Conservation (phyloP, 768 basidiomycete species). For the Termitomyces sp. region DNA sequence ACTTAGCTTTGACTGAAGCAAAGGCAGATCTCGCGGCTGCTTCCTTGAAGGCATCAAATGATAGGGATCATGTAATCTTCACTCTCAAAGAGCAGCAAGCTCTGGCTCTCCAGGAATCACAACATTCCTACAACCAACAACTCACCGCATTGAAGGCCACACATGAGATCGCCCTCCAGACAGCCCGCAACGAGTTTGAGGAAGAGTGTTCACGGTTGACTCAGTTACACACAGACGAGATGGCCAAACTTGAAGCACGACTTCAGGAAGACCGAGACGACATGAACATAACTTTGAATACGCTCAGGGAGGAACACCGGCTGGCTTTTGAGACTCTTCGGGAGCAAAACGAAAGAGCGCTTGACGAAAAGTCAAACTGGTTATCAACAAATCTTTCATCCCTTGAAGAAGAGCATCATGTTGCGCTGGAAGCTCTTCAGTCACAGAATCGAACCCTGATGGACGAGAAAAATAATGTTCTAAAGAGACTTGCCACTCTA, state of each 20-base stretch:
- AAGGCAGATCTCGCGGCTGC: slow-evolving; percentile 38
- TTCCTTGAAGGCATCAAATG: slow-evolving; percentile 30
- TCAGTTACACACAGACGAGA: slow-evolving; percentile 31
- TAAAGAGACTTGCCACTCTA: not conserved
- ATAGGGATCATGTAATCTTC: slow-evolving; percentile 42
- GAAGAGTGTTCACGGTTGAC: slow-evolving; percentile 22
- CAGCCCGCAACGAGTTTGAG: slow-evolving; percentile 20
- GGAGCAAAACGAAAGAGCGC: slow-evolving; percentile 26
- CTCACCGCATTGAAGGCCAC: slow-evolving; percentile 38
- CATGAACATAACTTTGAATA: slow-evolving; percentile 32
- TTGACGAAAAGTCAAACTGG: slow-evolving; percentile 42
- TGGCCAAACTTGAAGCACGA: slow-evolving; percentile 32
- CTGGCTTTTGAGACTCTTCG: slow-evolving; percentile 29
- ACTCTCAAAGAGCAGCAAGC: slow-evolving; percentile 52
- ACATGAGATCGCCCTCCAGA: slow-evolving; percentile 38
- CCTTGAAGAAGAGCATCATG: slow-evolving; percentile 39
- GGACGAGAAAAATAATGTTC: slow-evolving; percentile 4
- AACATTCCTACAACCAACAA: slow-evolving; percentile 52
- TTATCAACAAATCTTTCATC: slow-evolving; percentile 42
- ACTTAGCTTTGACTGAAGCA: slow-evolving; percentile 33
- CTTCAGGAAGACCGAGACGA: slow-evolving; percentile 42
- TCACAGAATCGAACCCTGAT: slow-evolving; percentile 4
- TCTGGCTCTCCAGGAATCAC: slow-evolving; percentile 45
- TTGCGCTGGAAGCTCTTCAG: slow-evolving; percentile 26
- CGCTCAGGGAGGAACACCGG: slow-evolving; percentile 30